phyloP scores from a whole-genome alignment of 768 basidiomycete genomes.

The Russula ochroleuca region DNA sequence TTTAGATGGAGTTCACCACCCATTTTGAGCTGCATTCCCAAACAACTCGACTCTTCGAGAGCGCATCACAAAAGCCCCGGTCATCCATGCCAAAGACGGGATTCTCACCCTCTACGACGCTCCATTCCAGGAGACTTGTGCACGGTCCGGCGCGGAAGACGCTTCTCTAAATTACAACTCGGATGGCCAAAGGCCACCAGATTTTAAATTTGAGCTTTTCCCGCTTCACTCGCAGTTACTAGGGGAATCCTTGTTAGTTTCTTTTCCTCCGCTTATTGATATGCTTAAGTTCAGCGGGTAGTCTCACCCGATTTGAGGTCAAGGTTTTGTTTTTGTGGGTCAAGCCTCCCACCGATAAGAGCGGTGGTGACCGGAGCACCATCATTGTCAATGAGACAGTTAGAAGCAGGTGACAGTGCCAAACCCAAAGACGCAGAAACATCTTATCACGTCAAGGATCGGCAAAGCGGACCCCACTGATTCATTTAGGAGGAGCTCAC shows the following conservation, averaged over 20 bases:
- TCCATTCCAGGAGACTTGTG: constrained; percentile 78
- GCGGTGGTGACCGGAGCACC: not conserved
- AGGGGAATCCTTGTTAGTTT: constrained; percentile 88
- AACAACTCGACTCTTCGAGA: constrained; percentile 81
- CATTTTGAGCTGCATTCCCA: constrained; percentile 81
- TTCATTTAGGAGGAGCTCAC: constrained; percentile 33
- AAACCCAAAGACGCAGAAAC: constrained; percentile 35
- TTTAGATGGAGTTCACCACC: constrained; percentile 84
- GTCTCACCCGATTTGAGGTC: constrained; percentile 80
- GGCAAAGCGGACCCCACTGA: constrained; percentile 13
- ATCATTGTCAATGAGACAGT: not conserved
- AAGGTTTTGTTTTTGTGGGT: constrained; percentile 24
- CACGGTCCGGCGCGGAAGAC: constrained; percentile 65
- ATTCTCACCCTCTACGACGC: constrained; percentile 77
- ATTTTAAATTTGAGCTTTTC: constrained; percentile 39
- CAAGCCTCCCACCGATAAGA: not conserved
- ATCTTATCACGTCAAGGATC: constrained; percentile 47
- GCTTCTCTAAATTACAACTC: constrained; percentile 50
- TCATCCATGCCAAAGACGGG: constrained; percentile 56
- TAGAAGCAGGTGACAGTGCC: not conserved
- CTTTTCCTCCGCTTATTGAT: constrained; percentile 89
- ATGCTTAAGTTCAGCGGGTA: constrained; percentile 87
- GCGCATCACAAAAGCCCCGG: constrained; percentile 60
- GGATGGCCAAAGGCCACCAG: constrained; percentile 26
- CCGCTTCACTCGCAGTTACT: constrained; percentile 85